Base-by-base conservation (phyloP, 108 stramenopile genomes). In the Nitzschia putrida region DNA sequence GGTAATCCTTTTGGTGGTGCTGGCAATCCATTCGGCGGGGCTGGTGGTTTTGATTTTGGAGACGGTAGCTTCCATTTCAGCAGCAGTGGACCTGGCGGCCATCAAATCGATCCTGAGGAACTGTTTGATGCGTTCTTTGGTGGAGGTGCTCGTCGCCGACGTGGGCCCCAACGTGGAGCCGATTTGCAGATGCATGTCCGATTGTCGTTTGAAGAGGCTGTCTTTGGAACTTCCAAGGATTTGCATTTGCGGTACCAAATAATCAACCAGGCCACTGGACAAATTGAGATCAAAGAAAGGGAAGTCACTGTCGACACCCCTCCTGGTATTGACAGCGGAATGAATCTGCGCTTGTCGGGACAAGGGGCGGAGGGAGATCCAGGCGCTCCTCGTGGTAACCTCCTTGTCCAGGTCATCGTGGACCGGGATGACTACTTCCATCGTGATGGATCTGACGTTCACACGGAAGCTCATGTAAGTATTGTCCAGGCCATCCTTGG, bases 331-430 rank as follows among this genome's bases (percentile, higher is more conserved):
- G 95, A 96, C 67, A 80, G 71, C 61, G 98, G 97, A 34, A 96
- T 97, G 88, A 95, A 89, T 50, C 67, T 99, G 53, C 84, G 95
- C 8, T 53, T 97, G 21, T 45, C 68, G 1, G 96, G 96, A 44
- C 85, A 96, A 60, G 98, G 98, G 14, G 97, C 90, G 7, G 94
- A 92, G 67, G 97, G 97, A 13, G 93, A 94, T 59, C 81, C 86
- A 4, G 94, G 94, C 25, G 94, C 91, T 10, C 89, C 94, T 10
- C 64, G 79, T 25, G 97, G 96, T 7, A 91, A 97, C 77, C 82
- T 98, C 47, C 75, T 92, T 67, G 90, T 98, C 21, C 89, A 94
- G 56, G 83, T 98, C 0, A 34, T 88, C 37, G 98, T 97, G 14
- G 83, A 90, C 37, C 54, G 69, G 13, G 96, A 99, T 79, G 80